Conservation (phyloP, 441 rosid species). For the Syzygium malaccense region DNA sequence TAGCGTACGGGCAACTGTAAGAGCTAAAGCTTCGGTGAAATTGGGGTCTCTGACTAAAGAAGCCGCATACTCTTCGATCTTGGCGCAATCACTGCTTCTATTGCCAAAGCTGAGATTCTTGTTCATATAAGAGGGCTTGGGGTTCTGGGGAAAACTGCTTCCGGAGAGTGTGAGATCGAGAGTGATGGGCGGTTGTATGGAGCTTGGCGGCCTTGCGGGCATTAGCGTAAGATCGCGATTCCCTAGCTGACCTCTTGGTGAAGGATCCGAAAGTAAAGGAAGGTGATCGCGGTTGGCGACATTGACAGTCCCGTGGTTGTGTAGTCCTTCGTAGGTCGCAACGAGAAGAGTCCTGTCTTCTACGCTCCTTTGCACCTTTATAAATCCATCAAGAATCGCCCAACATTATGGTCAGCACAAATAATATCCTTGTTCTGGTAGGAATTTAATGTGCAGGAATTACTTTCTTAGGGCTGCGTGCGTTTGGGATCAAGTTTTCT, state of each 20-base stretch:
- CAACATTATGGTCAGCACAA: background rate
- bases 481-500: background rate
- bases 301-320: conserved; percentile 15
- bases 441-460: background rate
- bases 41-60: conserved; percentile 19
- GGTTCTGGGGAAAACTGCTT: background rate
- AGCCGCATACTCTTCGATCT: background rate
- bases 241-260: background rate
- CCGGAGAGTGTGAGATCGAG: background rate
- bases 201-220: background rate
- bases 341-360: conserved; percentile 17
- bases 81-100: background rate
- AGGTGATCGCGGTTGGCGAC: background rate
- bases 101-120: background rate
- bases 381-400: background rate
- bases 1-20: conserved; percentile 14
- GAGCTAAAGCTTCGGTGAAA: conserved; percentile 18
- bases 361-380: conserved; percentile 28
- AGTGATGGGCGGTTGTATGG: background rate
- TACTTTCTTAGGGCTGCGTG: background rate
- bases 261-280: background rate
- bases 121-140: background rate
- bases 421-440: background rate
- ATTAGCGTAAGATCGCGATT: background rate
- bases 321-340: conserved; percentile 33